Conservation (phyloP, 495 filamentous ascomycete genomes). For the Venustampulla echinocandica region DNA sequence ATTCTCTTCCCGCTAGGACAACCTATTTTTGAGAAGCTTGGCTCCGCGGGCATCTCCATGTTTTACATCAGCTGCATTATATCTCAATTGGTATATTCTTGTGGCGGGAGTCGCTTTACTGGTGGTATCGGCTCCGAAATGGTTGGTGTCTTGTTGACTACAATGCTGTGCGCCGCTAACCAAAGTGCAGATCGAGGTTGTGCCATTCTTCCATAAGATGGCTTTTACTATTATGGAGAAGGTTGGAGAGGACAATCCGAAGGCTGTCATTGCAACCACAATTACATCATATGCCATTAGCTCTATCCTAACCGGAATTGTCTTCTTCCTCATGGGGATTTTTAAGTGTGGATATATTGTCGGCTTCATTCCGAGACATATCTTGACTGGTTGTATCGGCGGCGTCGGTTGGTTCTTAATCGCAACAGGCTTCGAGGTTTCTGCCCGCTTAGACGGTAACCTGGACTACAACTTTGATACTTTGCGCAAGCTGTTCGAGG, state of each 20-base stretch:
- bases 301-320: constrained; percentile 79
- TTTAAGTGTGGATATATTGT: constrained; percentile 83
- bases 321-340: constrained; percentile 84
- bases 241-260: constrained; percentile 71
- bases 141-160: constrained; percentile 36
- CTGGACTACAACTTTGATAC: constrained; percentile 73
- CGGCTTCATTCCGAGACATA: constrained; percentile 92
- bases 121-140: constrained; percentile 95
- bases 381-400: constrained; percentile 94
- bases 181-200: constrained; percentile 64
- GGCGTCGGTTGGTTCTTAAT: constrained; percentile 96
- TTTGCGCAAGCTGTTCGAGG: constrained; percentile 56
- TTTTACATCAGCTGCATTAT: constrained; percentile 98
- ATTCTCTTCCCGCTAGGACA: constrained; percentile 89
- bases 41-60: constrained; percentile 91
- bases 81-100: constrained; percentile 86
- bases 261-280: constrained; percentile 83
- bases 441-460: constrained; percentile 77
- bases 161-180: background rate
- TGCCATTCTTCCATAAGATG: constrained; percentile 97
- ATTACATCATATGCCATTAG: constrained; percentile 86
- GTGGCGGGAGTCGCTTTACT: constrained; percentile 74
- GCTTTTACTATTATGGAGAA: constrained; percentile 73
- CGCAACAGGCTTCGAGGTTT: constrained; percentile 86
- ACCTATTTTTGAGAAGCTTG: constrained; percentile 71